Evolutionary conservation across 805 yeast genomes (phyloP).

Genomic region (Ogataea siamensis): DNA sequence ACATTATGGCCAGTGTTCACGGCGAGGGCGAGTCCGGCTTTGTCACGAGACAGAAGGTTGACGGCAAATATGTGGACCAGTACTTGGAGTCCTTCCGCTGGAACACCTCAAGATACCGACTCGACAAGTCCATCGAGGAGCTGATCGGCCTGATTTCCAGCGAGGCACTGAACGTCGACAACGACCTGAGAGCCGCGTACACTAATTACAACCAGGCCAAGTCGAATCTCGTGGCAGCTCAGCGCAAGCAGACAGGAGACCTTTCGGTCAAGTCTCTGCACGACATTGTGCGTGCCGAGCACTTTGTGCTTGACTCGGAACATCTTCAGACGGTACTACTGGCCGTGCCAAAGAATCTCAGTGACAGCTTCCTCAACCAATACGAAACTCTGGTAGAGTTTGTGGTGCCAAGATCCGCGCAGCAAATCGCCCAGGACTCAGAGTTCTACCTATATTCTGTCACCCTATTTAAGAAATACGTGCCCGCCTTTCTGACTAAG

Average conservation of each 20-base stretch:
- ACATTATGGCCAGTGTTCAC: slow-evolving; percentile 56
- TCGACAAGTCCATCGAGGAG: slow-evolving; percentile 79
- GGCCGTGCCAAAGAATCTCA: slow-evolving; percentile 75
- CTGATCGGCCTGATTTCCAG: slow-evolving; percentile 65
- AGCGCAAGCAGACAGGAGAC: slow-evolving; percentile 92
- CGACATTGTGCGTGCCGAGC: slow-evolving; percentile 77
- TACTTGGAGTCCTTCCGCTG: slow-evolving; percentile 77
- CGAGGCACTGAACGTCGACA: slow-evolving; percentile 81
- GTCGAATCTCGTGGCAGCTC: slow-evolving; percentile 80
- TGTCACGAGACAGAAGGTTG: slow-evolving; percentile 30
- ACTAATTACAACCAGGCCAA: slow-evolving; percentile 78
- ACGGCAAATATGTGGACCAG: slow-evolving; percentile 50
- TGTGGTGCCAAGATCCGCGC: slow-evolving; percentile 92
- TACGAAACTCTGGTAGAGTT: slow-evolving; percentile 78
- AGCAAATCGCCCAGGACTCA: slow-evolving; percentile 62
- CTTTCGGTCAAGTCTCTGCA: slow-evolving; percentile 87
- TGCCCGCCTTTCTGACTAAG: slow-evolving; percentile 62
- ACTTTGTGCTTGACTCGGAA: slow-evolving; percentile 83
- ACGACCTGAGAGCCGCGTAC: slow-evolving; percentile 77
- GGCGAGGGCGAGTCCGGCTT: slow-evolving; percentile 28
- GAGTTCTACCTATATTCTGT: slow-evolving; percentile 75
- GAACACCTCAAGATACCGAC: slow-evolving; percentile 83
- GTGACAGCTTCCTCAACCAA: slow-evolving; percentile 56
- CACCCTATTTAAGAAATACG: slow-evolving; percentile 80
- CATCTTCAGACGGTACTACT: slow-evolving; percentile 81